Evolutionary conservation across 2,329 filamentous ascomycete species (phyloP), one percentile per base, ranked within the genome.

Genomic region (Torrubiellomyces zombiae): DNA sequence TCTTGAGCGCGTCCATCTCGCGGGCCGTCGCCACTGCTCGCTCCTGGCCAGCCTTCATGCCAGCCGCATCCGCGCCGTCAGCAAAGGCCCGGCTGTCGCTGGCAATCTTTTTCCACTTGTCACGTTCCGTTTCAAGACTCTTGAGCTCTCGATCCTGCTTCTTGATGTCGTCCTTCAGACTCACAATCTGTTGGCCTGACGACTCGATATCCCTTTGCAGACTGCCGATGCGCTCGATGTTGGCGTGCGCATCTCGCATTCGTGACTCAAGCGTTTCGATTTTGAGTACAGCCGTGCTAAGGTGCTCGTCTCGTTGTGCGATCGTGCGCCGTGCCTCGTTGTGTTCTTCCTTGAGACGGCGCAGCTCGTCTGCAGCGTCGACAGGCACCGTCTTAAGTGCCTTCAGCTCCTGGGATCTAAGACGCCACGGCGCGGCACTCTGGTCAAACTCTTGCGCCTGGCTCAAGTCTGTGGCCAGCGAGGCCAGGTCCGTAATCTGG

Each of bases 221-320:
- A 27, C 71, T 68, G 12, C 58, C 57, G 36, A 82, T 78, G 26
- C 63, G 64, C 25, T 72, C 68, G 9, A 78, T 70, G 50, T 86
- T 85, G 44, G 77, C 72, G 35, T 73, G 71, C 5, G 80, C 79
- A 42, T 91, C 83, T 29, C 75, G 72, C 74, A 89, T 85, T 29
- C 81, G 67, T 6, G 80, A 79, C 48, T 92, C 80, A 18, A 95
- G 70, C 20, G 89, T 80, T 50, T 94, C 86, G 37, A 94, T 92
- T 49, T 89, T 85, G 37, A 94, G 76, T n/a, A 75, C 68, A 14
- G 80, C 67, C 30, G 91, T 86, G 47, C 91, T 83, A 26, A 92
- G 68, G 18, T 75, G 74, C 45, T 85, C 79, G 36, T 93, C 81
- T 33, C 75, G 73, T 34, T 75, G 65, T 2, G 75, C 71, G 29